These are phyloP conservation scores for Alopecurus myosuroides DNA, from an alignment of 176 grass and related monocot genomes.

Conservation along the genomic window DNA sequence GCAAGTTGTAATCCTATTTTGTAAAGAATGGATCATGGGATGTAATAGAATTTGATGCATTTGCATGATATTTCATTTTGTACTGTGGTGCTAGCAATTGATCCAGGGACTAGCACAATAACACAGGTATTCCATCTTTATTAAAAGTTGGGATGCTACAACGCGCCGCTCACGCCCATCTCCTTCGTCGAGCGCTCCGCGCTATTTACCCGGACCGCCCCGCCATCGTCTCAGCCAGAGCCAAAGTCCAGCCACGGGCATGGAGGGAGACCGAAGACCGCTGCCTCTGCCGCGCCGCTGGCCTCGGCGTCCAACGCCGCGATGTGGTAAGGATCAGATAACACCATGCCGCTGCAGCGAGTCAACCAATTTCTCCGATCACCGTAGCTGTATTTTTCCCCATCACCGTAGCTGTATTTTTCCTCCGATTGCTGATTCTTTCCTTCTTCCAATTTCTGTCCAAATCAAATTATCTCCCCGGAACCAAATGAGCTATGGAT, in stretches of 20 bases:
- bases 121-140: no score
- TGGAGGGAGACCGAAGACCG: conserved; percentile 61
- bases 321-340: conserved; percentile 34
- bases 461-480: background rate
- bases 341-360: background rate
- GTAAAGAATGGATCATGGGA: no score
- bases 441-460: background rate
- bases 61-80: no score
- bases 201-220: no score
- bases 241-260: conserved; percentile 19
- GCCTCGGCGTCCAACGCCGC: conserved; percentile 48
- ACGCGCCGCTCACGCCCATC: no score
- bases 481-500: background rate
- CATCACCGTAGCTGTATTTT: background rate
- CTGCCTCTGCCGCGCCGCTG: conserved; percentile 62
- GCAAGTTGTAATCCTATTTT: no score
- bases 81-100: no score
- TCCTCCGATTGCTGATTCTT: background rate
- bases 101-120: no score
- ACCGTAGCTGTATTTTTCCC: background rate
- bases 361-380: background rate
- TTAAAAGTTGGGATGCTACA: no score
- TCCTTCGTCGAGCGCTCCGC: no score
- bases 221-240: background rate
- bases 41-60: no score